Conservation (phyloP, 2,329 filamentous ascomycete genomes). For the Cladorrhinum sp. region DNA sequence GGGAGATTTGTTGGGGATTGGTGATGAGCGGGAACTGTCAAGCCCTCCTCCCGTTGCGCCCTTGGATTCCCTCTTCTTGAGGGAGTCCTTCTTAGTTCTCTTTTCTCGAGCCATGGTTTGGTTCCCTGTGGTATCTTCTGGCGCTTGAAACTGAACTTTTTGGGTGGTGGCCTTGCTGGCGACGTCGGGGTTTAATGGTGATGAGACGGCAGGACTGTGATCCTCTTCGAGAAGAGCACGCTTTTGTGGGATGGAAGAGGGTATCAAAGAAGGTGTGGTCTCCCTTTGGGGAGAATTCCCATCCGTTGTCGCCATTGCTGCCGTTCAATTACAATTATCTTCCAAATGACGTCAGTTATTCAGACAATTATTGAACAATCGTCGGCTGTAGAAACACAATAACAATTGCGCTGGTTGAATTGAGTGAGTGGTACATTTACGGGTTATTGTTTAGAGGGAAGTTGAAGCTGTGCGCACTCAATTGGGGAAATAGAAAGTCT, state of each 20-base stretch:
- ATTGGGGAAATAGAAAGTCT: neutral
- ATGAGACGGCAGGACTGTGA: conserved; percentile 68
- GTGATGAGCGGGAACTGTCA: conserved; percentile 54
- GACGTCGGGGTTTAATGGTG: conserved; percentile 70
- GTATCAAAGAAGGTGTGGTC: conserved; percentile 22
- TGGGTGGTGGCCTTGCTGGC: conserved; percentile 34
- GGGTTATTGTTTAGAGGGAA: neutral
- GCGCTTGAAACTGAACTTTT: conserved; percentile 32
- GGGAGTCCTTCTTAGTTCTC: conserved; percentile 61
- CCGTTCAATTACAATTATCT: neutral
- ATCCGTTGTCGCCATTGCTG: conserved; percentile 26
- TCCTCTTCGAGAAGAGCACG: conserved; percentile 62
- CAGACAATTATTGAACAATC: neutral
- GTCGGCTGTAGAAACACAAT: neutral
- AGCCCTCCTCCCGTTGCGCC: conserved; percentile 36
- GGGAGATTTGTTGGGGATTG: conserved; percentile 48
- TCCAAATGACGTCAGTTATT: neutral
- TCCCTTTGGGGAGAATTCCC: conserved; percentile 26
- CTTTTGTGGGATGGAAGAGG: conserved; percentile 60
- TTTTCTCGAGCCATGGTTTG: conserved; percentile 45
- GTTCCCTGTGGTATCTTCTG: conserved; percentile 31
- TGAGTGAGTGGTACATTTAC: neutral
- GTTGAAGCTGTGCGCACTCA: neutral
- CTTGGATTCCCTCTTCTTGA: conserved; percentile 68
- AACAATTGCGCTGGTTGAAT: neutral